These are phyloP conservation scores for Ceratobasidium sp. DNA, from an alignment of 1,284 basidiomycete genomes.

Conservation along the genomic window DNA sequence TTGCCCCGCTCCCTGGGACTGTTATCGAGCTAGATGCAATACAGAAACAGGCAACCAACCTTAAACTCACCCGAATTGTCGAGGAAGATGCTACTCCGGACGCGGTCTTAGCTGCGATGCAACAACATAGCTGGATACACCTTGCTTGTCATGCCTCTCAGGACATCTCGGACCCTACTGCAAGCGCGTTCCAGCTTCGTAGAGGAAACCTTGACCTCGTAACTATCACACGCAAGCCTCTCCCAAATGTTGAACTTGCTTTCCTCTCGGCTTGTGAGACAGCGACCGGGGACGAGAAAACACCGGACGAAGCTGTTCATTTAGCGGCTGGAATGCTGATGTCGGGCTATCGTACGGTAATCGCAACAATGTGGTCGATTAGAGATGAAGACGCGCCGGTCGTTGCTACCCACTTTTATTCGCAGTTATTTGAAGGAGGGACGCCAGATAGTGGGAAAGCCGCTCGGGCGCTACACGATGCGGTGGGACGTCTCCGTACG, in stretches of 20 bases:
- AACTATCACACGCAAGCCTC: conserved; percentile 10
- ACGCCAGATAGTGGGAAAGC: neutral
- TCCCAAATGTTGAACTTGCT: neutral
- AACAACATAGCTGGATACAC: no score
- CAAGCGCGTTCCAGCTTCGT: conserved; percentile 13
- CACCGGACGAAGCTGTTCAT: conserved; percentile 7
- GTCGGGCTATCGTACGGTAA: conserved; percentile 4
- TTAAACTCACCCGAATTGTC: neutral
- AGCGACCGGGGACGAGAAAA: neutral
- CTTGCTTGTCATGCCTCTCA: conserved; percentile 8
- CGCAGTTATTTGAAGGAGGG: neutral
- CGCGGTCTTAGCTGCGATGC: neutral
- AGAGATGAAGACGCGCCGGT: neutral
- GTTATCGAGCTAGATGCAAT: neutral
- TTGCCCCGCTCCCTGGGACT: neutral
- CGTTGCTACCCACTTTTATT: neutral
- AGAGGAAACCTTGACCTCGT: conserved; percentile 11
- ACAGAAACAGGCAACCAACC: neutral
- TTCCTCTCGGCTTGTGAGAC: neutral
- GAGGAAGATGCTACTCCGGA: neutral
- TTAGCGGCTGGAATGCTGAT: conserved; percentile 12
- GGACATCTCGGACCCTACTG: neutral
- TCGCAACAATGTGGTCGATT: conserved; percentile 18
- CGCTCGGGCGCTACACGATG: conserved; percentile 8
- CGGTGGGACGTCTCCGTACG: neutral